Conservation (phyloP, 306 rosid species). For the Lathyrus sativus region DNA sequence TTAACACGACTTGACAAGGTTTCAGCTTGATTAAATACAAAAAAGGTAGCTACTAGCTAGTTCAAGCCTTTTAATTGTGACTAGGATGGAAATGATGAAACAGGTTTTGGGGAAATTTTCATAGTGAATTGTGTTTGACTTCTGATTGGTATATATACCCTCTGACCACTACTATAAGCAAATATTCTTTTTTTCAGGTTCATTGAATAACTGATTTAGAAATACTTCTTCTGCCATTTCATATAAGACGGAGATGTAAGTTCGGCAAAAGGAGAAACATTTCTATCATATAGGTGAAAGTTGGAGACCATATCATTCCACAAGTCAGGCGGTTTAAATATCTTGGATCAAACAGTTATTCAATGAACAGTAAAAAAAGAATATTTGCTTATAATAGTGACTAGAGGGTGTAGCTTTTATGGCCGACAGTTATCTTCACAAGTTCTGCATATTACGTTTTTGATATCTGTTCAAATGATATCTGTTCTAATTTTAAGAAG, state of each 20-base stretch:
- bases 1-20: neutral
- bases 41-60: constrained; percentile 10
- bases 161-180: too few species aligned
- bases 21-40: constrained; percentile 3
- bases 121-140: neutral
- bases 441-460: neutral
- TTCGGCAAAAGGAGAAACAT: too few species aligned
- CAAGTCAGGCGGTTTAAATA: too few species aligned
- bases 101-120: neutral
- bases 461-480: neutral
- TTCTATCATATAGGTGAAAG: too few species aligned
- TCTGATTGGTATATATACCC: neutral
- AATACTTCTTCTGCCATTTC: too few species aligned
- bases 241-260: too few species aligned
- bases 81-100: constrained; percentile 6
- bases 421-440: neutral
- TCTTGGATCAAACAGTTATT: too few species aligned
- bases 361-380: too few species aligned
- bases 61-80: constrained; percentile 1
- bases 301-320: too few species aligned
- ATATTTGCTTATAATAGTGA: too few species aligned
- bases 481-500: neutral
- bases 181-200: too few species aligned
- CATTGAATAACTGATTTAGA: too few species aligned
- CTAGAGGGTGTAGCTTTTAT: neutral